Evolutionary conservation across 106 monocot genomes (phyloP), one percentile per base, ranked within the genome.

Genomic region (Platanthera zijinensis): DNA sequence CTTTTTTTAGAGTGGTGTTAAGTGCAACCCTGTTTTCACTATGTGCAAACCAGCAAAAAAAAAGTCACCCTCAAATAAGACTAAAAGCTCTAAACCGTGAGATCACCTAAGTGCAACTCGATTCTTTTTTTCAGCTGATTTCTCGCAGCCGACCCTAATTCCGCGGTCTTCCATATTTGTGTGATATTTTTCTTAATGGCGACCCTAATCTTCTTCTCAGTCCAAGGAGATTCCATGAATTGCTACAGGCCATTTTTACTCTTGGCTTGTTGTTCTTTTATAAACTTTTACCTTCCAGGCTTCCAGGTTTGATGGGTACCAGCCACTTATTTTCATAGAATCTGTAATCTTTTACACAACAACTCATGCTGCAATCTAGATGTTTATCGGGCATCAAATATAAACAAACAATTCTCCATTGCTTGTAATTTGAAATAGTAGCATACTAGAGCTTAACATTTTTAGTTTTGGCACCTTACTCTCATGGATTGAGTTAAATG

Each of bases 141-240:
- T n/a, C n/a, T n/a, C n/a, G n/a, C n/a, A n/a, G n/a, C n/a, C n/a
- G n/a, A n/a, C n/a, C n/a, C n/a, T n/a, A n/a, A n/a, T n/a, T n/a
- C n/a, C n/a, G n/a, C n/a, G n/a, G n/a, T n/a, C n/a, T n/a, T n/a
- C n/a, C 91, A 97, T 69, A 89, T 97, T 54, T 97, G 97, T 69
- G 91, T 97, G 25, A 82, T 92, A 21, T 84, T 93, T 74, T 97
- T 97, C 73, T 89, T 97, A 67, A 53, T 87, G 50, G 81, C 97
- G n/a, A 97, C 94, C 94, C 72, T 97, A 25, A 72, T 97, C 19
- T 97, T 89, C 80, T 97, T 97, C 82, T 86, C 97, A 0, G 91
- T 94, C 12, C 89, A 85, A 22, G 97, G 97, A 49, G 97, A 97
- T 78, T 83, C 93, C 46, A 87, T 52, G 15, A 97, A 94, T n/a